Conservation (phyloP, 2,329 filamentous ascomycete genomes). For the Phialophora expanda region DNA sequence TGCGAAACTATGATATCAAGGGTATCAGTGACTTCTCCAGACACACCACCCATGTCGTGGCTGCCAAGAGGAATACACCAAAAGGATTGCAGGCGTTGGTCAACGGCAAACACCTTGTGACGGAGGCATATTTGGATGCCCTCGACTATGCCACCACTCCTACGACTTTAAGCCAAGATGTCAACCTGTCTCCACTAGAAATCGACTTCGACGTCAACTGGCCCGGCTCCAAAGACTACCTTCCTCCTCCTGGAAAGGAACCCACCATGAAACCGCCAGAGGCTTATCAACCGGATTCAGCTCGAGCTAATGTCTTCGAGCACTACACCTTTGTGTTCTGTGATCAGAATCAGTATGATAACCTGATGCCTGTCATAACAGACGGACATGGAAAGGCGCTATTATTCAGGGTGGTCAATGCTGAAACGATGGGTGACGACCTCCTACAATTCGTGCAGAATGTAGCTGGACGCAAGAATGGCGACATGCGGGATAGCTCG, state of each 20-base stretch:
- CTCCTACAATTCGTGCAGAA: conserved; percentile 78
- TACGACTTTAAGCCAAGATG: conserved; percentile 56
- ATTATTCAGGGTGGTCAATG: conserved; percentile 64
- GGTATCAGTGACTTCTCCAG: conserved; percentile 72
- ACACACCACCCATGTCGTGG: conserved; percentile 83
- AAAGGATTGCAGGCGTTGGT: conserved; percentile 86
- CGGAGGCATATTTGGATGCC: conserved; percentile 73
- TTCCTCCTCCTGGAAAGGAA: conserved; percentile 78
- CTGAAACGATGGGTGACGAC: conserved; percentile 72
- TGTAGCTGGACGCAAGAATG: conserved; percentile 74
- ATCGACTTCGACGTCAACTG: conserved; percentile 77
- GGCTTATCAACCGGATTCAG: conserved; percentile 72
- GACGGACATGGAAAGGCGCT: conserved; percentile 83
- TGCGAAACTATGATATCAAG: conserved; percentile 90
- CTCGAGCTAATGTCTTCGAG: conserved; percentile 74
- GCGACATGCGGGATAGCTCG: conserved; percentile 65
- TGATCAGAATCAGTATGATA: conserved; percentile 74
- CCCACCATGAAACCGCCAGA: conserved; percentile 69
- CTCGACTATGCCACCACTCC: conserved; percentile 66
- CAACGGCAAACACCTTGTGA: conserved; percentile 78
- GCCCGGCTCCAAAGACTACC: conserved; percentile 73
- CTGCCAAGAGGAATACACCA: conserved; percentile 86
- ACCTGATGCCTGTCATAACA: conserved; percentile 73
- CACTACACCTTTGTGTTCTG: conserved; percentile 91
- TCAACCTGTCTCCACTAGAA: conserved; percentile 67